Evolutionary conservation across 352 stramenopile species (phyloP), one percentile per base, ranked within the genome.

Genomic region (Saprolegnia parasitica): DNA sequence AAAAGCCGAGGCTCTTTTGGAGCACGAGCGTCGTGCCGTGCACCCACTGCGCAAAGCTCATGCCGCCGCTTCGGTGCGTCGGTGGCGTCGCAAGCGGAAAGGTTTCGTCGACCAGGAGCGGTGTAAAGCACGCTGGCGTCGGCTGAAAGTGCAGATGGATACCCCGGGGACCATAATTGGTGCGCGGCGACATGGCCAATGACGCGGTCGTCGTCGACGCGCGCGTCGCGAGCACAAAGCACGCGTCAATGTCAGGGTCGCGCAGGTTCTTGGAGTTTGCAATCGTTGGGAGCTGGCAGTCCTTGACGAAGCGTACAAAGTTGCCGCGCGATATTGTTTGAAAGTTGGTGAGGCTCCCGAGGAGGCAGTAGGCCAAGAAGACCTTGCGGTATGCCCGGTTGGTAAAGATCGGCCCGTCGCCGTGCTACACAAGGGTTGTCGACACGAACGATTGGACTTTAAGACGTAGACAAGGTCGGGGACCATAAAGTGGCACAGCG

Each of bases 361-460:
- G 68, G 68, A 88, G 87, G 1, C 81, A 78, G 74, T 91, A 91
- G 58, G 79, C 84, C 8, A 79, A 77, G 47, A 91, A 90, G 42
- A 88, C 76, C 18, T 78, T 86, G 9, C 81, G 81, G 13, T 89
- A 81, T 16, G 78, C 83, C 45, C 75, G 35, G 32, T 90, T 90
- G 63, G 80, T 74, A 16, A 87, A 47, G 49, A 87, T 64, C 46
- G 72, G 57, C 2, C 71, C 71, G 46, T 72, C 32, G 18, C 46
- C 71, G 21, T 70, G 42, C 63, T 70, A 45, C 35, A 26, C 50
- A 55, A 26, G 9, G 32, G n/a, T n/a, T n/a, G n/a, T n/a, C n/a
- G n/a, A n/a, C n/a, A n/a, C n/a, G n/a, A n/a, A n/a, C n/a, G n/a
- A n/a, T n/a, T n/a, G n/a, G n/a, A n/a, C n/a, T n/a, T n/a, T n/a